Percentiles rank a stretch among this genome's conserved stretches.
Conservation (phyloP, 139 green algal species). For the Dunaliella primolecta region DNA sequence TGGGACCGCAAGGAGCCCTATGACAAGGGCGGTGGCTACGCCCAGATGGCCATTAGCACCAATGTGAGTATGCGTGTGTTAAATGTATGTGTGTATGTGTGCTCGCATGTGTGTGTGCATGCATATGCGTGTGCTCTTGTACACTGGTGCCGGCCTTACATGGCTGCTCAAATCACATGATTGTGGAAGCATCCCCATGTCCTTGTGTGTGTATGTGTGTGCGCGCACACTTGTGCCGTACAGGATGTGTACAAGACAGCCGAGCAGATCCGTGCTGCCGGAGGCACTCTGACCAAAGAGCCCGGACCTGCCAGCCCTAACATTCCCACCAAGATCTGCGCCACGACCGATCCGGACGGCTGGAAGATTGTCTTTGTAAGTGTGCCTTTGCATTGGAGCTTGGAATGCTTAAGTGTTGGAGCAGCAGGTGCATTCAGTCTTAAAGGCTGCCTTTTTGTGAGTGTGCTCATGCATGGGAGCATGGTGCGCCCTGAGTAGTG, state of each 20-base stretch:
- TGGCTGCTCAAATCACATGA: too few species aligned
- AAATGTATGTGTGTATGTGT: not conserved
- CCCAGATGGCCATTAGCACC: conserved; percentile 57
- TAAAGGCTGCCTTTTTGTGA: too few species aligned
- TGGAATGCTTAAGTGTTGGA: too few species aligned
- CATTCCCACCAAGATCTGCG: conserved; percentile 68
- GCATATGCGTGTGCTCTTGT: not conserved
- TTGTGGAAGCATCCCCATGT: too few species aligned
- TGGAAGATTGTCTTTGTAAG: conserved; percentile 1
- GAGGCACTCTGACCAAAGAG: conserved; percentile 25
- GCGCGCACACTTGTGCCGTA: conserved; percentile 13
- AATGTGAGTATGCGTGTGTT: conserved; percentile 24
- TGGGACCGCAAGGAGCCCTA: conserved; percentile 63
- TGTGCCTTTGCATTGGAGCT: too few species aligned
- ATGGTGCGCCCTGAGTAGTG: too few species aligned
- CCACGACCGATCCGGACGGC: conserved; percentile 60
- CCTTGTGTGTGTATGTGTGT: not conserved
- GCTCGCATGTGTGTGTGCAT: not conserved
- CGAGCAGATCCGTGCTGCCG: conserved; percentile 49
- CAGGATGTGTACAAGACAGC: conserved; percentile 85
- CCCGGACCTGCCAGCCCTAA: conserved; percentile 22
- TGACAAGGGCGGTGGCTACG: conserved; percentile 78
- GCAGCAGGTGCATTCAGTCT: too few species aligned
- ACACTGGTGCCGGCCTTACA: too few species aligned
- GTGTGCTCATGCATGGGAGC: too few species aligned